Evolutionary conservation across 768 basidiomycete species (phyloP).

Genomic region (Phanerodontia chrysosporium): DNA sequence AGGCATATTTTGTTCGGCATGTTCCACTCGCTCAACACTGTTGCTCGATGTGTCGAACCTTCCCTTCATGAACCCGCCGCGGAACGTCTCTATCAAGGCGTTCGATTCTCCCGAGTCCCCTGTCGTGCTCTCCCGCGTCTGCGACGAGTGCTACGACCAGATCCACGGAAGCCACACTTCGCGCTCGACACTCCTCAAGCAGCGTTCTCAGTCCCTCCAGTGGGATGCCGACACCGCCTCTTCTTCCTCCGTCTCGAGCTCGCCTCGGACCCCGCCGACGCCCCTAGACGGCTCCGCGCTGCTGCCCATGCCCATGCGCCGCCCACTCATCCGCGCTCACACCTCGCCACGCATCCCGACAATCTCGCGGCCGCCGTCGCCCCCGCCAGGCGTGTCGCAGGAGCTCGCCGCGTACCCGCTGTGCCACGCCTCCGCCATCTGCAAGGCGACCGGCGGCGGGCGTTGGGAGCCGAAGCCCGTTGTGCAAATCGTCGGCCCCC

Average conservation of each 20-base stretch:
- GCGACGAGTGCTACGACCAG: constrained; percentile 74
- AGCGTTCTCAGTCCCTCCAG: constrained; percentile 9
- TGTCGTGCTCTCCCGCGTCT: constrained; percentile 57
- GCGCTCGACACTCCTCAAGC: constrained; percentile 36
- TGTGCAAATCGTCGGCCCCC: constrained; percentile 38
- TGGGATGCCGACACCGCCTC: constrained; percentile 8
- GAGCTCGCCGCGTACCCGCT: constrained; percentile 68
- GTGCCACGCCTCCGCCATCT: constrained; percentile 57
- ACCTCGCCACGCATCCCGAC: constrained; percentile 31
- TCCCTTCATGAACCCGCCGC: constrained; percentile 66
- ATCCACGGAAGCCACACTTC: constrained; percentile 52
- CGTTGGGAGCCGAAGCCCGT: constrained; percentile 71
- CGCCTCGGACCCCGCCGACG: constrained; percentile 22
- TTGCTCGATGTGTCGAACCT: constrained; percentile 74
- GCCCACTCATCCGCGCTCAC: constrained; percentile 21
- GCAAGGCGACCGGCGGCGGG: constrained; percentile 77
- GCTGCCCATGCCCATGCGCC: constrained; percentile 1
- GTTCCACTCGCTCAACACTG: constrained; percentile 53
- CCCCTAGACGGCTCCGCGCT: constrained; percentile 23
- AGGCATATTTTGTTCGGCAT: constrained; percentile 66
- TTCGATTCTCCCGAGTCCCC: constrained; percentile 62
- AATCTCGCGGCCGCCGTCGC: constrained; percentile 18
- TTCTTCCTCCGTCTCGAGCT: constrained; percentile 29
- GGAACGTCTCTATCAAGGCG: constrained; percentile 51
- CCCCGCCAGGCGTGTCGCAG: constrained; percentile 11